Evolutionary conservation across 2,329 filamentous ascomycete genomes (phyloP), one percentile per base, ranked within the genome.

Genomic region (Trichoderma citrinoviride): DNA sequence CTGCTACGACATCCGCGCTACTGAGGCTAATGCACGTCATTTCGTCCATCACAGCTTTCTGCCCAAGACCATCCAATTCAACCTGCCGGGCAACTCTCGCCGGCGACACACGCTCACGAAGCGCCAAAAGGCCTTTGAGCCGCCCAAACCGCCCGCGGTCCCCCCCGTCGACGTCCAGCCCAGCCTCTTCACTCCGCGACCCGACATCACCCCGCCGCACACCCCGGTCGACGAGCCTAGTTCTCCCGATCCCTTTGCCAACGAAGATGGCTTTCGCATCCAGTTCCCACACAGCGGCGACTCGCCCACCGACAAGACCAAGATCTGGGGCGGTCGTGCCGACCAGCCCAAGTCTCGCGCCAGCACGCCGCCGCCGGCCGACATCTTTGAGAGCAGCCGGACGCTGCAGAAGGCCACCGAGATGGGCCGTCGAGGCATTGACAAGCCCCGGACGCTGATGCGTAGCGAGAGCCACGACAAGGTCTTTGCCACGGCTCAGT

Each of bases 41-140:
- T 47, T 33, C 17, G 19, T 33, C 47, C 49, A 29, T n/a, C 52
- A 69, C 74, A 97, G 93, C 65, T 97, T 97, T 75, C 85, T 97
- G 41, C 94, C 94, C 40, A 93, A 96, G 76, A 98, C 94, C 46
- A 83, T 97, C 73, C 89, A 96, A 77, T 98, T 98, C 77, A 88
- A 89, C 70, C 82, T 91, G 64, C 85, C 86, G 12, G 82, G 83
- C 44, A 82, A 81, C 37, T 80, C 81, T 58, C 78, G 77, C 65
- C 79, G 74, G 67, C 73, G 73, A 66, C 75, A 75, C 57, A 61
- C 65, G 19, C 49, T 65, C 43, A 44, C 61, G 7, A 64, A 47
- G 50, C 61, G 54, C 40, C 46, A 46, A 7, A 49, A 52, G 29
- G 55, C 63, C n/a, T 47, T 58, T 54, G 62, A 57, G 21, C 44